Base-by-base conservation (phyloP, 1,139 yeast genomes). In the Nakaseomyces nivariensis region DNA sequence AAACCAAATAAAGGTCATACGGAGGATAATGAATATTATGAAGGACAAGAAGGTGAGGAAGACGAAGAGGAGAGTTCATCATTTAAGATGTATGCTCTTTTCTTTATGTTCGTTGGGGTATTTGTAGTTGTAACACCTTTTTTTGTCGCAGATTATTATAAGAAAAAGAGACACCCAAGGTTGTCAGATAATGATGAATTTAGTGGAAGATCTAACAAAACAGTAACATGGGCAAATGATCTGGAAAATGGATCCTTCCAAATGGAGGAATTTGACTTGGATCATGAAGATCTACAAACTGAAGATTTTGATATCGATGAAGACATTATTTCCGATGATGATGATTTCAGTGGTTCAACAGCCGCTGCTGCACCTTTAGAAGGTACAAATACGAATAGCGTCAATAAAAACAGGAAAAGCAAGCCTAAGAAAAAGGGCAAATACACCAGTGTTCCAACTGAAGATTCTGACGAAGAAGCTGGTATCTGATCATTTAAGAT, bases 151-250 rank as follows among this genome's bases (percentile, higher is more conserved):
- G 57, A 56, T 38, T 54, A 52, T 41, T 53, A 51, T 33, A 56
- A 48, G 41, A 49, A 51, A 9, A 54, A 51, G 3, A 37, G 9
- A 22, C 43, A 31, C 40, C 64, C 70, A 1, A 66, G 65, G 7
- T 49, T 67, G 34, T 60, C 60, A 41, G 58, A 56, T 29, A 55
- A 54, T 31, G 54, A 52, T 43, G 31, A 24, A 24, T 26, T 32
- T 25, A 13, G 9, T 25, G 46, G 55, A 13, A 36, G 52, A 13
- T 37, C 54, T 41, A 62, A 61, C 49, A 67, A 67, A 51, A 57
- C 63, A 8, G 70, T 64, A 3, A 61, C 70, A 2, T 64, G 70
- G 69, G 68, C 68, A 3, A 68, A 66, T 49, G 66, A 63, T 48
- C 37, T 58, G 26, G 64, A 58, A 46, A 52, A 50, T 25, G 55